phyloP scores from a whole-genome alignment of 129 eudicot genomes.

The Deinandra increscens region DNA sequence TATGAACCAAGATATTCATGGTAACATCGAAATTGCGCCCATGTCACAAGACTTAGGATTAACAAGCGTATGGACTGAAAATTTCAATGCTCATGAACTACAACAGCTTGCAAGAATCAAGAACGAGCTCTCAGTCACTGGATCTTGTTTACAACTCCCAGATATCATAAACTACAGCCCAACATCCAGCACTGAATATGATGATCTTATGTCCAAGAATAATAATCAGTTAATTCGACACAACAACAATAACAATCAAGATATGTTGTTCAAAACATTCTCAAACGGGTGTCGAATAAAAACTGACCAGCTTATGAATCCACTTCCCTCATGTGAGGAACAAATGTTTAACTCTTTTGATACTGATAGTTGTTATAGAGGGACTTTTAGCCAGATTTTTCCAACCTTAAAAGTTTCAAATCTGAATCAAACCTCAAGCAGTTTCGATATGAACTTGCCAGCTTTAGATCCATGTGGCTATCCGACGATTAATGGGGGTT shows the following conservation, averaged over 20 bases:
- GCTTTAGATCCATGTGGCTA: constrained; percentile 6
- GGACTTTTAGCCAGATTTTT: constrained; percentile 52
- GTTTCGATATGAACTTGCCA: constrained; percentile 49
- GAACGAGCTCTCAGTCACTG: constrained; percentile 30
- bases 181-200: constrained; percentile 31
- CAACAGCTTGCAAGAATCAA: constrained; percentile 47
- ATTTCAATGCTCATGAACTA: constrained; percentile 22
- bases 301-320: constrained; percentile 28
- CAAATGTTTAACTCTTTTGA: constrained; percentile 6
- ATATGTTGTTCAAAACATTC: constrained; percentile 43
- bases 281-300: constrained; percentile 39
- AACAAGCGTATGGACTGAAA: background rate
- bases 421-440: constrained; percentile 25
- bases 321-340: constrained; percentile 21
- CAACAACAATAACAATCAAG: constrained; percentile 21
- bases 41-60: constrained; percentile 17
- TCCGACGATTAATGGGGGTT: constrained; percentile 9
- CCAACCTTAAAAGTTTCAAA: constrained; percentile 61
- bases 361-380: constrained; percentile 21
- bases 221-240: constrained; percentile 2
- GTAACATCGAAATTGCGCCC: background rate
- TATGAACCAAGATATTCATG: constrained; percentile 15
- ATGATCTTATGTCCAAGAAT: constrained; percentile 33
- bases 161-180: constrained; percentile 41
- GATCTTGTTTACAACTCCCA: constrained; percentile 34